A percentile compares a stretch with the other conserved stretches of the same genome.
phyloP scores from a whole-genome alignment of 225 moss, liverwort and hornwort genomes.

The Physcomitrellopsis africana region DNA sequence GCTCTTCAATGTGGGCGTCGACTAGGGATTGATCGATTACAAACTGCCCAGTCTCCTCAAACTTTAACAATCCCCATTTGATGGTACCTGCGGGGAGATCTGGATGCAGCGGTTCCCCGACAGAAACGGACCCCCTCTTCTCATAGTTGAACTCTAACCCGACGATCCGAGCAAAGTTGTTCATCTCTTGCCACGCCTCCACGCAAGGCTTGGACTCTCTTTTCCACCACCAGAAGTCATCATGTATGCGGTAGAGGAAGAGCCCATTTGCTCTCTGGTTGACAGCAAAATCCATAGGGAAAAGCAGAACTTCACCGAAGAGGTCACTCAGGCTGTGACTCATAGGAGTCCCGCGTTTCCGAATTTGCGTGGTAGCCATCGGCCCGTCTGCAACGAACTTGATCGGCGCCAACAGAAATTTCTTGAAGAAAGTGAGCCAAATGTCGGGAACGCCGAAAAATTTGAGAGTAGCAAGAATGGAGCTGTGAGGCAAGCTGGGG shows the following conservation, averaged over 20 bases:
- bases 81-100: slow-evolving; percentile 36
- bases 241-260: slow-evolving; percentile 36
- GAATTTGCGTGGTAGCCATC: slow-evolving; percentile 9
- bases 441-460: slow-evolving; percentile 37
- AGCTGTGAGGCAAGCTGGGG: slow-evolving; percentile 40
- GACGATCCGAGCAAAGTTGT: slow-evolving; percentile 25
- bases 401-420: slow-evolving; percentile 33
- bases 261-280: slow-evolving; percentile 38
- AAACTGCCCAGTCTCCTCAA: slow-evolving; percentile 36
- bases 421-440: slow-evolving; percentile 42
- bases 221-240: slow-evolving; percentile 41
- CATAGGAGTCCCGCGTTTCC: slow-evolving; percentile 34
- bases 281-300: slow-evolving; percentile 46
- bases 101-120: slow-evolving; percentile 23
- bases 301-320: slow-evolving; percentile 39
- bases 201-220: slow-evolving; percentile 18
- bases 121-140: slow-evolving; percentile 37
- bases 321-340: slow-evolving; percentile 35
- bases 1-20: slow-evolving; percentile 34
- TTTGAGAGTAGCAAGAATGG: slow-evolving; percentile 28
- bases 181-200: slow-evolving; percentile 43
- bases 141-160: slow-evolving; percentile 35
- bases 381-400: slow-evolving; percentile 33
- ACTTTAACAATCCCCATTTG: slow-evolving; percentile 42
- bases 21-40: slow-evolving; percentile 39